These are phyloP conservation scores for Leccinellum albellum DNA, from an alignment of 768 basidiomycete genomes.

Conservation along the genomic window DNA sequence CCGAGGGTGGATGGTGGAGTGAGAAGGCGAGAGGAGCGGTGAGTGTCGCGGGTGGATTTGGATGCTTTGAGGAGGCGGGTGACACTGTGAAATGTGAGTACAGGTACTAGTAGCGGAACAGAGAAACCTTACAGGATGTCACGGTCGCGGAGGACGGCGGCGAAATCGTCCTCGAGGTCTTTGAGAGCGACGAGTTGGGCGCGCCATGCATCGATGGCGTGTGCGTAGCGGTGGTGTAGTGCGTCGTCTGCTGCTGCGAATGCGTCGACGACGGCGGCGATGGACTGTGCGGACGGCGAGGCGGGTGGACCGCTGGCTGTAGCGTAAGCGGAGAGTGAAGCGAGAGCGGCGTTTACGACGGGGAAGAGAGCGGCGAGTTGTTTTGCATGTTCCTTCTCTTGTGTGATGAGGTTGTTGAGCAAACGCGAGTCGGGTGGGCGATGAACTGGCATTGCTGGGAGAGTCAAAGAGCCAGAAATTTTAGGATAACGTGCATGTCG, in stretches of 20 bases:
- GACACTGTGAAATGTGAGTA: slow-evolving; percentile 41
- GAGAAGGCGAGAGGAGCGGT: slow-evolving; percentile 29
- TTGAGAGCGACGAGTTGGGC: slow-evolving; percentile 58
- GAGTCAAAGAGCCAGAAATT: no score
- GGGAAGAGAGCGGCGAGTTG: no score
- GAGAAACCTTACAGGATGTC: slow-evolving; percentile 68
- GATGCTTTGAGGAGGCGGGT: slow-evolving; percentile 78
- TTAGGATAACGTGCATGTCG: no score
- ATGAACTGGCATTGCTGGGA: no score
- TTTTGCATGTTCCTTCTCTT: no score
- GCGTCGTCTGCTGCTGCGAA: slow-evolving; percentile 68
- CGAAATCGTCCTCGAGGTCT: slow-evolving; percentile 68
- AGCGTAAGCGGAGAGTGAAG: no score
- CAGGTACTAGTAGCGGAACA: background rate
- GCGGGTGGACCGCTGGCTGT: no score
- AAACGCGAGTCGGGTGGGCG: no score
- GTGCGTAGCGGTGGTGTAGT: slow-evolving; percentile 50
- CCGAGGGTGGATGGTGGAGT: slow-evolving; percentile 15
- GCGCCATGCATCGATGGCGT: slow-evolving; percentile 62
- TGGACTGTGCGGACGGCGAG: no score
- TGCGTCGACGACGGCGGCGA: slow-evolving; percentile 50
- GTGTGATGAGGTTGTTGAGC: no score
- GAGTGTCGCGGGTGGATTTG: slow-evolving; percentile 43
- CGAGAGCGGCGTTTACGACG: no score
- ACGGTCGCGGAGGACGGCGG: slow-evolving; percentile 59